Conservation (phyloP, 2,329 filamentous ascomycete genomes). For the Alternaria brassicae region DNA sequence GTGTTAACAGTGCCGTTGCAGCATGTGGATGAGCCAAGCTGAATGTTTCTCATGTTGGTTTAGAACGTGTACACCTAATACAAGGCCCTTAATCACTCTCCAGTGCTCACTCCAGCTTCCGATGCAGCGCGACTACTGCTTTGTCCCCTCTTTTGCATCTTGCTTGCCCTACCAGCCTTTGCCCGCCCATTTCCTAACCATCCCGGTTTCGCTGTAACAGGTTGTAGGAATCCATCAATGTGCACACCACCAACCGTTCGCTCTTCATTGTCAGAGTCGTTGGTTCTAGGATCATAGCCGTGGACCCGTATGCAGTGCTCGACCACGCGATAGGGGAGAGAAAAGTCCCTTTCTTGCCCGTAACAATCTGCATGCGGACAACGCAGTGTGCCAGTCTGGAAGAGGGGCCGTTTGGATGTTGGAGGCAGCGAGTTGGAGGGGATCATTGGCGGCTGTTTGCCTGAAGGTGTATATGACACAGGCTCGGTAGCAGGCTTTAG, state of each 20-base stretch:
- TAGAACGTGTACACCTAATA: background rate
- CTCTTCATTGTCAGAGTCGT: conserved; percentile 56
- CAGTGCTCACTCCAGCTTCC: conserved; percentile 1
- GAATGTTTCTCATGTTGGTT: background rate
- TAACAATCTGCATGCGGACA: conserved; percentile 47
- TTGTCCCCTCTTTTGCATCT: conserved; percentile 21
- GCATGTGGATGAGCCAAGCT: background rate
- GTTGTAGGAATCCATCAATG: conserved; percentile 70
- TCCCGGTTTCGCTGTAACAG: conserved; percentile 53
- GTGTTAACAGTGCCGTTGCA: background rate
- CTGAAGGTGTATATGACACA: conserved; percentile 47
- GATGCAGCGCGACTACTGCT: background rate
- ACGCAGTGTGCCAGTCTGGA: conserved; percentile 32
- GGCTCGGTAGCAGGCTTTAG: conserved; percentile 34
- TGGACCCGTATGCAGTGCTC: conserved; percentile 59
- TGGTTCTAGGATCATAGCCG: conserved; percentile 49
- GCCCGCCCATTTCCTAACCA: conserved; percentile 36
- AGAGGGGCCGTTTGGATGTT: conserved; percentile 34
- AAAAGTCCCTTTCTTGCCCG: conserved; percentile 35
- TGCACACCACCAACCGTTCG: conserved; percentile 68
- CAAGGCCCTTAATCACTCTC: background rate
- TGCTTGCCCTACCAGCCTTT: conserved; percentile 26
- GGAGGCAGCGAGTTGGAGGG: background rate
- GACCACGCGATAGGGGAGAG: conserved; percentile 38
- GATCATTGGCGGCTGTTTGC: conserved; percentile 24